Evolutionary conservation across 1,284 basidiomycete species (phyloP).

Genomic region (Ustilago shanxiensis): DNA sequence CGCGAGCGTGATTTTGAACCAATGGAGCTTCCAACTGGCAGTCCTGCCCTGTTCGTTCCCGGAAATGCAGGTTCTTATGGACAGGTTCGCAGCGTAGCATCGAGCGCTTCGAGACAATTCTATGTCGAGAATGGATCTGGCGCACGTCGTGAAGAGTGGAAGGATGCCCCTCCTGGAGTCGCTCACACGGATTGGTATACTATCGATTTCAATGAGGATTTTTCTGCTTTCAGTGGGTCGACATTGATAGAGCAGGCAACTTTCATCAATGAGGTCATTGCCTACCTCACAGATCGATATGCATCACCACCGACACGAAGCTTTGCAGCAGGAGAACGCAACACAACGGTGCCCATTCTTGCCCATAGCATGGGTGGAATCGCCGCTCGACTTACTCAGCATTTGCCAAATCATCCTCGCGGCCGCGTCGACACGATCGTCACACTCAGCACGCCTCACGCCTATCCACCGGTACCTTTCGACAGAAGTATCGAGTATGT

Average conservation of each 20-base stretch:
- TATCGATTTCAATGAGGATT: conserved; percentile 96
- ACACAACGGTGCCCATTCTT: conserved; percentile 78
- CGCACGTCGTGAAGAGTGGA: conserved; percentile 49
- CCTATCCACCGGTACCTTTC: conserved; percentile 87
- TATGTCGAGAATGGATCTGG: conserved; percentile 74
- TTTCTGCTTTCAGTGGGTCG: conserved; percentile 92
- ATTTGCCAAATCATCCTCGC: conserved; percentile 73
- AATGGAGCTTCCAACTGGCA: conserved; percentile 35
- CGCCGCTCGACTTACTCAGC: conserved; percentile 79
- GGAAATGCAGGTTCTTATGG: conserved; percentile 96
- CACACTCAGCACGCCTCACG: conserved; percentile 95
- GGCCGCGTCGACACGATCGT: conserved; percentile 80
- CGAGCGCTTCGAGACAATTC: conserved; percentile 85
- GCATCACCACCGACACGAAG: conserved; percentile 70
- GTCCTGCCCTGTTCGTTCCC: conserved; percentile 92
- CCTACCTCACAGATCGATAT: conserved; percentile 84
- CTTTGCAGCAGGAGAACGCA: conserved; percentile 41
- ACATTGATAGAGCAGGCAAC: conserved; percentile 86
- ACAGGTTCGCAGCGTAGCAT: conserved; percentile 94
- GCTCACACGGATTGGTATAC: conserved; percentile 62
- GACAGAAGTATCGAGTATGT: conserved; percentile 83
- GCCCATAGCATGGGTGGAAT: conserved; percentile 99
- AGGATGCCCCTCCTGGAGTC: conserved; percentile 35
- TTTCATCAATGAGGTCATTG: conserved; percentile 81
- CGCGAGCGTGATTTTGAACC: conserved; percentile 75